These are phyloP conservation scores for Sugiyamaella smithiae DNA, from an alignment of 805 yeast species.

Conservation along the genomic window DNA sequence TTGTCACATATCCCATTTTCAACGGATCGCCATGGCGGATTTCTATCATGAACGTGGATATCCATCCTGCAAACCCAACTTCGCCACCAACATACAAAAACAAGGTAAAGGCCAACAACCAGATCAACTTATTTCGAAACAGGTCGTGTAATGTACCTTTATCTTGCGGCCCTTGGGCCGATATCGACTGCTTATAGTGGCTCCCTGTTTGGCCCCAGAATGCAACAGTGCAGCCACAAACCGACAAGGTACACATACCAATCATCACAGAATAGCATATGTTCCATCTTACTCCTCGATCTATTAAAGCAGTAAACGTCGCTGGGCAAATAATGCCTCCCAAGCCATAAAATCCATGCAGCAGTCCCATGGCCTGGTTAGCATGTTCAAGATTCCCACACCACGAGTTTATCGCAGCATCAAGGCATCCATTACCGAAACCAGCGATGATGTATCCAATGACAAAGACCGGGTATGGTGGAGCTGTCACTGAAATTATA, in stretches of 20 bases:
- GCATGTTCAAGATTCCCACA: constrained; percentile 46
- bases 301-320: constrained; percentile 54
- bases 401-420: constrained; percentile 55
- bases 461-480: constrained; percentile 44
- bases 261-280: constrained; percentile 50
- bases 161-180: background rate
- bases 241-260: constrained; percentile 38
- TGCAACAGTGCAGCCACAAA: constrained; percentile 38
- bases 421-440: constrained; percentile 54
- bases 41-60: constrained; percentile 57
- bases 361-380: constrained; percentile 56
- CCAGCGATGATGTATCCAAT: constrained; percentile 46
- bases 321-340: constrained; percentile 74
- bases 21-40: constrained; percentile 48
- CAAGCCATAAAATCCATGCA: constrained; percentile 69
- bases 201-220: constrained; percentile 38
- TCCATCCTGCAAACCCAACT: constrained; percentile 69
- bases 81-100: constrained; percentile 69
- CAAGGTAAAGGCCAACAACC: constrained; percentile 52
- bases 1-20: constrained; percentile 58
- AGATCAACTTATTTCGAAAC: constrained; percentile 20
- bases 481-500: constrained; percentile 38
- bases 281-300: constrained; percentile 52
- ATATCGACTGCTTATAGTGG: constrained; percentile 11
- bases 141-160: constrained; percentile 12